Conservation (phyloP, 2,329 filamentous ascomycete genomes). For the Ambrosiella xylebori region DNA sequence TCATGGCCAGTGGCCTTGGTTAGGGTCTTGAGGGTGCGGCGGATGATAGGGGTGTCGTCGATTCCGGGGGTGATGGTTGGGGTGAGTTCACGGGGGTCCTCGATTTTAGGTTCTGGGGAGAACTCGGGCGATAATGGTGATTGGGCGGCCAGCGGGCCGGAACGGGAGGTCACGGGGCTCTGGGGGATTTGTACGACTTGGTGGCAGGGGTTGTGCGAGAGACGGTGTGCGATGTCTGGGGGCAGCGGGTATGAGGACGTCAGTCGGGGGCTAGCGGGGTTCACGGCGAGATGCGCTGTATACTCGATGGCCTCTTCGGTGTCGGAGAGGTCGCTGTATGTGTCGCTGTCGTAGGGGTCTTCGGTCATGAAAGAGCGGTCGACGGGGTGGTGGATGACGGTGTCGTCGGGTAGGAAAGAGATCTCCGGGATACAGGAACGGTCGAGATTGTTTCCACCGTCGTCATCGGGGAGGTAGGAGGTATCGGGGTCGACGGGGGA, state of each 20-base stretch:
- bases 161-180: not conserved
- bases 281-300: conserved; percentile 6
- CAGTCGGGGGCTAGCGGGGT: not conserved
- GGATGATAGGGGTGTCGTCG: conserved; percentile 75
- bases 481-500: not conserved
- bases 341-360: not conserved
- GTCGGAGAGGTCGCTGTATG: not conserved
- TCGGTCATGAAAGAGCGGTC: not conserved
- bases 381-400: not conserved
- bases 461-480: not conserved
- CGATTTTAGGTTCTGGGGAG: not conserved
- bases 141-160: not conserved
- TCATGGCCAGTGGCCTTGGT: conserved; percentile 49
- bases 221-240: conserved; percentile 5
- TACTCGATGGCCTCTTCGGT: not conserved
- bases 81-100: conserved; percentile 10
- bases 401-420: not conserved
- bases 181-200: conserved; percentile 8
- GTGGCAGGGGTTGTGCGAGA: conserved; percentile 5
- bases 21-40: conserved; percentile 75
- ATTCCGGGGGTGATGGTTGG: conserved; percentile 53
- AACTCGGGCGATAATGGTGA: not conserved
- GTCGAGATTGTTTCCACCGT: not conserved
- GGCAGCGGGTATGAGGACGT: conserved; percentile 2
- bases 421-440: not conserved